A percentile compares a stretch with the other conserved stretches of the same genome.
Evolutionary conservation across 1,284 basidiomycete genomes (phyloP).

Genomic region (Trametes pubescens): DNA sequence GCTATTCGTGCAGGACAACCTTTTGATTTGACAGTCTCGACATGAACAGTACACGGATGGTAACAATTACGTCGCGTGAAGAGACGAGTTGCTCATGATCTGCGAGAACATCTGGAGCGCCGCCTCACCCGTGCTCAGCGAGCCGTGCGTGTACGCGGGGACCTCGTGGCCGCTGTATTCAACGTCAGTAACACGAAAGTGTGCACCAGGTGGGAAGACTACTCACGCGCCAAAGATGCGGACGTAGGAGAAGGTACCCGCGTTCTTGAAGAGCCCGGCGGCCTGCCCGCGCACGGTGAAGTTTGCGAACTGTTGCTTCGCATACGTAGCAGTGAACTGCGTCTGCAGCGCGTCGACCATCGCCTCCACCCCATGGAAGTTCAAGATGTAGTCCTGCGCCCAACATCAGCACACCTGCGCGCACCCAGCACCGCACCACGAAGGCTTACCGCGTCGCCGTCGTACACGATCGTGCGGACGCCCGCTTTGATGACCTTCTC

Average conservation of each 20-base stretch:
- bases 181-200: neutral
- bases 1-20: neutral
- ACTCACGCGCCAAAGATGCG: slow-evolving; percentile 57
- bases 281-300: slow-evolving; percentile 59
- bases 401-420: slow-evolving; percentile 10
- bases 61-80: slow-evolving; percentile 30
- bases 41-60: neutral
- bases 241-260: slow-evolving; percentile 67
- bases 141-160: slow-evolving; percentile 38
- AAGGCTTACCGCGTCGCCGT: slow-evolving; percentile 59
- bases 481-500: slow-evolving; percentile 69
- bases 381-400: slow-evolving; percentile 60
- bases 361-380: slow-evolving; percentile 67
- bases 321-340: slow-evolving; percentile 42
- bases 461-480: slow-evolving; percentile 60
- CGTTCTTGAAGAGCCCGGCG: slow-evolving; percentile 65
- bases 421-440: neutral
- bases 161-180: slow-evolving; percentile 38
- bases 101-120: slow-evolving; percentile 41
- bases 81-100: slow-evolving; percentile 38
- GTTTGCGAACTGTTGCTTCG: slow-evolving; percentile 51
- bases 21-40: neutral
- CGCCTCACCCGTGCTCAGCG: slow-evolving; percentile 36
- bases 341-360: slow-evolving; percentile 51
- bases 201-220: neutral